Conservation (phyloP, 495 filamentous ascomycete species). For the Penicillium cosmopolitanum region DNA sequence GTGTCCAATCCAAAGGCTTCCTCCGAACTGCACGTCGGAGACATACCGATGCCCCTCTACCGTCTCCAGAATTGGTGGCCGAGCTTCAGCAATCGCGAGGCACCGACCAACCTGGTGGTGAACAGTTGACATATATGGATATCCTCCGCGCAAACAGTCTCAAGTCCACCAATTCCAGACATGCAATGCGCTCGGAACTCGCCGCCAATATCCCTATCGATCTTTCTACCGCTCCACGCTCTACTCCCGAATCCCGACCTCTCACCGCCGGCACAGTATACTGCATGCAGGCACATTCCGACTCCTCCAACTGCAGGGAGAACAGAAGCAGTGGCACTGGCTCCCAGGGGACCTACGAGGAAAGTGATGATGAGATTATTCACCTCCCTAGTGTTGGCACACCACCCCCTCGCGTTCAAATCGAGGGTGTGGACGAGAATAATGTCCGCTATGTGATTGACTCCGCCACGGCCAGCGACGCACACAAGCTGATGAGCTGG, state of each 20-base stretch:
- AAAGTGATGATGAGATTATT: constrained; percentile 45
- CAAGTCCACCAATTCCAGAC: constrained; percentile 14
- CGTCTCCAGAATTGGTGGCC: constrained; percentile 38
- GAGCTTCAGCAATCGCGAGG: constrained; percentile 23
- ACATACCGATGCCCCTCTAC: constrained; percentile 46
- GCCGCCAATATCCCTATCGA: constrained; percentile 9
- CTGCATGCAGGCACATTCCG: constrained; percentile 45
- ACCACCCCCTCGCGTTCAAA: constrained; percentile 33
- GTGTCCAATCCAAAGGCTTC: constrained; percentile 30
- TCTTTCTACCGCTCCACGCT: constrained; percentile 14
- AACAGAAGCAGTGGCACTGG: constrained; percentile 28
- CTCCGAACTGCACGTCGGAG: constrained; percentile 36
- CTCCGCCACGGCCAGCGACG: constrained; percentile 29
- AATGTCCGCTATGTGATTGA: constrained; percentile 42
- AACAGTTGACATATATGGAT: constrained; percentile 44
- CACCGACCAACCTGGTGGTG: constrained; percentile 9
- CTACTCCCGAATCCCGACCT: constrained; percentile 14
- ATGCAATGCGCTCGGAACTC: constrained; percentile 26
- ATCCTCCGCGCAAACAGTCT: constrained; percentile 28
- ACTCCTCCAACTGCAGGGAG: constrained; percentile 18
- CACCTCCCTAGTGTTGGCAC: constrained; percentile 39
- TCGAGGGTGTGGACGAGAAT: constrained; percentile 45
- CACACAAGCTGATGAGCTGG: constrained; percentile 43
- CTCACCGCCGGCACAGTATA: constrained; percentile 28
- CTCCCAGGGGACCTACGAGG: constrained; percentile 24